Evolutionary conservation across 2,329 filamentous ascomycete species (phyloP).

Genomic region (Proliferodiscus dingleyae): DNA sequence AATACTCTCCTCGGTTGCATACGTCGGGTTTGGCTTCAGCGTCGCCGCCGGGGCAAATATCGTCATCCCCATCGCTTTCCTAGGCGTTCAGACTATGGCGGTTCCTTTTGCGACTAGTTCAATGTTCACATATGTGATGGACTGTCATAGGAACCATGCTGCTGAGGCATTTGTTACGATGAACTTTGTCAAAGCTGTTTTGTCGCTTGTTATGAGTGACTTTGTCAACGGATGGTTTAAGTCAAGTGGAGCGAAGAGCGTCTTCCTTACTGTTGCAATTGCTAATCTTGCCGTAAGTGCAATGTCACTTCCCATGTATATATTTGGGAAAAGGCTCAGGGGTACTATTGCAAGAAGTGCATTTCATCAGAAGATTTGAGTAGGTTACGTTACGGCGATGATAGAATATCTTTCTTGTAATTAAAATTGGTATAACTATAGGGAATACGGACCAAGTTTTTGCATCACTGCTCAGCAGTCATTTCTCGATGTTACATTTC

Average conservation of each 20-base stretch:
- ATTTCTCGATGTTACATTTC: too few species aligned
- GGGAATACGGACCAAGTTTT: too few species aligned
- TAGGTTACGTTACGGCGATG: too few species aligned
- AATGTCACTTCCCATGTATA: constrained; percentile 26
- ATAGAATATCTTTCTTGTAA: too few species aligned
- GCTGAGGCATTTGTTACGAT: constrained; percentile 39
- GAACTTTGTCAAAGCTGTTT: constrained; percentile 37
- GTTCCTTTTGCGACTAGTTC: constrained; percentile 36
- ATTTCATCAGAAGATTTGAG: constrained; percentile 14
- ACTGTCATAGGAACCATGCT: constrained; percentile 36
- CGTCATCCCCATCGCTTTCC: constrained; percentile 32
- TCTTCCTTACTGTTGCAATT: constrained; percentile 20
- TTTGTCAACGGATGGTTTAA: constrained; percentile 27
- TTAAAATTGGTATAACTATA: too few species aligned
- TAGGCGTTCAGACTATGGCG: constrained; percentile 33
- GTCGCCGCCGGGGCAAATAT: constrained; percentile 29
- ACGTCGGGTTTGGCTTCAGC: constrained; percentile 38
- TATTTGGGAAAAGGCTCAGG: constrained; percentile 31
- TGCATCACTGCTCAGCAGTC: too few species aligned
- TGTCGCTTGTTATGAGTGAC: constrained; percentile 30
- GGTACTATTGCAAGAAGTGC: constrained; percentile 21
- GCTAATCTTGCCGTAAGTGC: constrained; percentile 18
- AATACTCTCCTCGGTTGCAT: constrained; percentile 33
- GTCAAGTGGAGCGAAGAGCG: constrained; percentile 22
- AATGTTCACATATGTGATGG: constrained; percentile 37